Evolutionary conservation across 2,329 filamentous ascomycete species (phyloP), one percentile per base, ranked within the genome.

Genomic region (Pseudocercospora crystallina): DNA sequence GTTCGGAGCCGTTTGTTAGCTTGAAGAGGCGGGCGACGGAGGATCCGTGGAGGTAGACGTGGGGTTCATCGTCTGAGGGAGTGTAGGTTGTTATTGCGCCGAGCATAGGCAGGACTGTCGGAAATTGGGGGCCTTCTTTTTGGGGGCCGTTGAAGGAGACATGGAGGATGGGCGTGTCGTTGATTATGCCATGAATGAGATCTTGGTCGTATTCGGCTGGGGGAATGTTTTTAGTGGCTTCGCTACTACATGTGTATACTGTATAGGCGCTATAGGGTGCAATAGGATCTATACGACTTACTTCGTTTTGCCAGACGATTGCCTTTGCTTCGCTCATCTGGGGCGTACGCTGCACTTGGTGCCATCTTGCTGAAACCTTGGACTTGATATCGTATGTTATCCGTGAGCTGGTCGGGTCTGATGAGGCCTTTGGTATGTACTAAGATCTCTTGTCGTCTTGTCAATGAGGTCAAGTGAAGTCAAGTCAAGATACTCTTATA

Each of bases 31-130:
- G 85, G 1, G 84, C 84, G 53, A 84, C 88, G 60, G 92, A 85
- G 69, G 92, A 95, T 65, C 89, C 89, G 70, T 95, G 90, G 7
- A 95, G 79, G 68, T 95, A 95, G 55, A 86, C 79, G 51, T 90
- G 85, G 10, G 61, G 46, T 5, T 90, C 76, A 0, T 85, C 82
- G 58, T 90, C 84, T 4, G 47, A 32, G 13, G 80, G 69, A 12
- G 82, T 77, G 66, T 85, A 94, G 17, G 84, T 87, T 10, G 83
- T 87, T 79, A 94, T 87, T 61, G 88, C 84, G 44, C 88, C 89
- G 62, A 95, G 88, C 89, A 95, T 92, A 54, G 90, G 90, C 2
- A 95, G 78, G 47, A 86, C 84, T 44, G 83, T 81, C 3, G 89
- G 89, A 65, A 91, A 94, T 47, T 61, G 54, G 1, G 86, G 84